These are phyloP conservation scores for Boletus pseudo-olivaceus DNA, from an alignment of 768 basidiomycete species.

Conservation along the genomic window DNA sequence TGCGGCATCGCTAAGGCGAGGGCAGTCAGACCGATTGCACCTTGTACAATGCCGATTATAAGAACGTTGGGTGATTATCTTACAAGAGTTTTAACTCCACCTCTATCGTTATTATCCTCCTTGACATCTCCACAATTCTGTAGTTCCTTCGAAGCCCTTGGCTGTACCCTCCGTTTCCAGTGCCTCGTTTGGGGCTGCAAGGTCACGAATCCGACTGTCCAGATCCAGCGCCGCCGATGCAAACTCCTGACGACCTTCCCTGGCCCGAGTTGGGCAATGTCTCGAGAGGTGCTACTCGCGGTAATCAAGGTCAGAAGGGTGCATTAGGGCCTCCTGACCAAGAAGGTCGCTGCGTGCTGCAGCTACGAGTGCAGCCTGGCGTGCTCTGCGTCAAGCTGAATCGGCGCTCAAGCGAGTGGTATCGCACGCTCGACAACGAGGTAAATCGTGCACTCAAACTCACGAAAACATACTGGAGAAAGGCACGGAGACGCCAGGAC, in stretches of 20 bases:
- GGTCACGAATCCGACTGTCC: constrained; percentile 3
- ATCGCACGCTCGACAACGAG: constrained; percentile 71
- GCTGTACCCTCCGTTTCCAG: constrained; percentile 12
- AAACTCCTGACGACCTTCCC: constrained; percentile 66
- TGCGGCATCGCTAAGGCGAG: constrained; percentile 35
- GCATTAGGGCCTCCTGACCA: constrained; percentile 66
- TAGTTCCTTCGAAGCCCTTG: constrained; percentile 11
- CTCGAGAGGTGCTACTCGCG: constrained; percentile 77
- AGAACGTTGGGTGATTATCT: constrained; percentile 34
- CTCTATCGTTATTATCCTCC: constrained; percentile 27
- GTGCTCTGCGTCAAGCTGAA: constrained; percentile 75
- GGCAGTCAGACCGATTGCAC: constrained; percentile 23
- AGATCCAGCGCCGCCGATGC: constrained; percentile 30
- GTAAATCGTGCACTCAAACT: constrained; percentile 79
- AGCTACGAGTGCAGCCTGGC: constrained; percentile 79
- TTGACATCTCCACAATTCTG: constrained; percentile 16
- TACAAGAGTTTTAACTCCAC: constrained; percentile 37
- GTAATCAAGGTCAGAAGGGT: constrained; percentile 85
- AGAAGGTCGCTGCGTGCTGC: constrained; percentile 74
- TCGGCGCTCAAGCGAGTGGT: constrained; percentile 78
- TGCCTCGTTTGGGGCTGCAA: constrained; percentile 3
- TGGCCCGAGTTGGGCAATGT: constrained; percentile 87
- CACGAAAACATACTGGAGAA: constrained; percentile 85
- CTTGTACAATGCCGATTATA: constrained; percentile 34
- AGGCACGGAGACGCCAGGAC: constrained; percentile 77